Base-by-base conservation (phyloP, 2,329 filamentous ascomycete species). In the Clarireedia homoeocarpa region DNA sequence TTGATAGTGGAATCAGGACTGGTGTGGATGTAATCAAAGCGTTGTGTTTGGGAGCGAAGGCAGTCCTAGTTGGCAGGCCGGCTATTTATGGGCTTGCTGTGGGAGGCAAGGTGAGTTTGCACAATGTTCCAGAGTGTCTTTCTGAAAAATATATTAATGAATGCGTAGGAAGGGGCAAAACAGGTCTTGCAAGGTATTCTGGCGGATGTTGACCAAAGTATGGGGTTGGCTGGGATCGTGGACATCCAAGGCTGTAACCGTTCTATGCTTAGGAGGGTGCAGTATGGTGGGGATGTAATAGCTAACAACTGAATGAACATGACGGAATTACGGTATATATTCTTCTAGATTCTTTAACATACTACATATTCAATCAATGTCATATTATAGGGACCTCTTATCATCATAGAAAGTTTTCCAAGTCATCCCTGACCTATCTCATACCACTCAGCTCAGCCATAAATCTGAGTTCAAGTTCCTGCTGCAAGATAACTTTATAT, bases 21-120 rank as follows among this genome's bases (percentile, higher is more conserved):
- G 81, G 79, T 0, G 77, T 74, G 0, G 80, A 84, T 64, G 73
- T 82, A 10, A 77, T 83, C 69, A 83, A 83, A 65, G 80, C 79
- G 1, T 66, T 81, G 2, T 75, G 76, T 2, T 65, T 81, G 2
- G 74, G 82, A 1, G 83, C 80, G 0, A 77, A 81, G 61, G 78
- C 74, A 2, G 79, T 84, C 1, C 69, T 83, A 12, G 73, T 85
- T 9, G 80, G 79, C 2, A 69, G 82, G 54, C 81, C 81, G 4
- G 79, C 75, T 23, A 74, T 84, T 14, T 85, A 83, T 64, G 80
- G 81, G 0, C 67, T 85, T 14, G 76, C 74, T 2, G 73, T 82
- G 23, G 76, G 73, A 5, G 82, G 81, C 5, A 74, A 53, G 34
- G 30, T 34, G 30, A 14, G 30, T 34, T 34, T 14, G 9, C 3